These are phyloP conservation scores for Pseudogymnoascus verrucosus DNA, from an alignment of 2,329 filamentous ascomycete genomes.

Conservation along the genomic window DNA sequence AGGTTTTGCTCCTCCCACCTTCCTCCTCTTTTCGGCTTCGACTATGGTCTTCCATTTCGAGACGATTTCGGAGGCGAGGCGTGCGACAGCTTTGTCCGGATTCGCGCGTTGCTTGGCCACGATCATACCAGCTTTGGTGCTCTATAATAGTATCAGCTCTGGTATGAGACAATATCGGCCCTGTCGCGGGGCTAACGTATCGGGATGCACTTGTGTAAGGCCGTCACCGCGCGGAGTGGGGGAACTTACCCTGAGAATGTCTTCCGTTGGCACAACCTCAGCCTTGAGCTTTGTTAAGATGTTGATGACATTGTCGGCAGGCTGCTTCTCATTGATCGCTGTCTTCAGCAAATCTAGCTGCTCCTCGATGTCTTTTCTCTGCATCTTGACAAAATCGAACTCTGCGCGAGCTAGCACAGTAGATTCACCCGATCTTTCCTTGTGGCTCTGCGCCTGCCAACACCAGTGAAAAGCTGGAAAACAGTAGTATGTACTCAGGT, in stretches of 20 bases:
- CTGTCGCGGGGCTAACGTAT: background rate
- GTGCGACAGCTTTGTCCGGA: slow-evolving; percentile 71
- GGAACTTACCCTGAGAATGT: slow-evolving; percentile 66
- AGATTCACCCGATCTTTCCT: background rate
- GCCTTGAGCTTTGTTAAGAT: slow-evolving; percentile 73
- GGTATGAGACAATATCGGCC: background rate
- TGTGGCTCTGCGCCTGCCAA: background rate
- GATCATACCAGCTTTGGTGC: slow-evolving; percentile 83
- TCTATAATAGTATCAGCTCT: slow-evolving; percentile 33
- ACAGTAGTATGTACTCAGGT: background rate
- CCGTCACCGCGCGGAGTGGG: background rate
- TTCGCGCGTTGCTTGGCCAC: slow-evolving; percentile 76
- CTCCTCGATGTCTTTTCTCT: slow-evolving; percentile 71
- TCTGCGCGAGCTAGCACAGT: background rate
- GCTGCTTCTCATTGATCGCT: slow-evolving; percentile 66
- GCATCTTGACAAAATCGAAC: slow-evolving; percentile 43
- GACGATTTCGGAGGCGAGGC: slow-evolving; percentile 73
- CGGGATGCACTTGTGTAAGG: slow-evolving; percentile 7
- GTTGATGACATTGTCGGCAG: slow-evolving; percentile 60
- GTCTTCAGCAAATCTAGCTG: slow-evolving; percentile 75
- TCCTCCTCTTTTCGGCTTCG: slow-evolving; percentile 51
- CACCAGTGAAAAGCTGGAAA: background rate
- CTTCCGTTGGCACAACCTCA: slow-evolving; percentile 76
- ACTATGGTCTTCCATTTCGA: slow-evolving; percentile 79
- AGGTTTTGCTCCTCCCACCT: slow-evolving; percentile 30